Evolutionary conservation across 2,329 filamentous ascomycete genomes (phyloP).

Genomic region (Pseudomassariella vexata): DNA sequence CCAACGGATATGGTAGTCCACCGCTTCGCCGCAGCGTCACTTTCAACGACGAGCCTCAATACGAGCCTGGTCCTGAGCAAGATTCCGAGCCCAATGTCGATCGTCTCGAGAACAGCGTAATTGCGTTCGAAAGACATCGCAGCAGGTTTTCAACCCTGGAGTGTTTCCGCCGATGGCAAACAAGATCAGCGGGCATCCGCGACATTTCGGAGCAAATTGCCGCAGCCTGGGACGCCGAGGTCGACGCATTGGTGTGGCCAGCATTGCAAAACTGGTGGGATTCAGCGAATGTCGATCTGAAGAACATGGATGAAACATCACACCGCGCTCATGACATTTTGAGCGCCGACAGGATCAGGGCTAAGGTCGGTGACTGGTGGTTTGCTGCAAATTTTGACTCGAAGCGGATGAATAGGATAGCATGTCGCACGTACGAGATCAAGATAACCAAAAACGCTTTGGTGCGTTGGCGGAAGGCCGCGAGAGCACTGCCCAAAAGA

Average conservation of each 20-base stretch:
- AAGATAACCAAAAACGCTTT: constrained; percentile 16
- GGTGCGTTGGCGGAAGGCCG: constrained; percentile 16
- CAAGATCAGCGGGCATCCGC: constrained; percentile 15
- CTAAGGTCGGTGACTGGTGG: no score
- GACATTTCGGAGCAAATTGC: constrained; percentile 17
- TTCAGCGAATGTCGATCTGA: constrained; percentile 14
- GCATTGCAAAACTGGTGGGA: constrained; percentile 22
- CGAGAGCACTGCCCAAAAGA: constrained; percentile 11
- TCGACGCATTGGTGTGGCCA: constrained; percentile 16
- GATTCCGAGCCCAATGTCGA: no score
- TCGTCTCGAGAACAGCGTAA: constrained; percentile 17
- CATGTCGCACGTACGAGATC: constrained; percentile 20
- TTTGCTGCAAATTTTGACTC: constrained; percentile 21
- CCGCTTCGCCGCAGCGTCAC: no score
- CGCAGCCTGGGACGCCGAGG: no score
- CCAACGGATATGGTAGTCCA: no score
- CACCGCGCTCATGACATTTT: no score
- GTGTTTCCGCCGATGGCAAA: constrained; percentile 21
- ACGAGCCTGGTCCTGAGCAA: no score
- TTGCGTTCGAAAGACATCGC: constrained; percentile 15
- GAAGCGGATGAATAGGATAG: constrained; percentile 22
- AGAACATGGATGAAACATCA: constrained; percentile 11
- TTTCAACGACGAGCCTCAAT: no score
- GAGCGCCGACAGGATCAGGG: no score
- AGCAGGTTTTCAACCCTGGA: constrained; percentile 16